A percentile compares a stretch with the other conserved stretches of the same genome.
phyloP scores from a whole-genome alignment of 306 rosid species.

The Canavalia ensiformis region DNA sequence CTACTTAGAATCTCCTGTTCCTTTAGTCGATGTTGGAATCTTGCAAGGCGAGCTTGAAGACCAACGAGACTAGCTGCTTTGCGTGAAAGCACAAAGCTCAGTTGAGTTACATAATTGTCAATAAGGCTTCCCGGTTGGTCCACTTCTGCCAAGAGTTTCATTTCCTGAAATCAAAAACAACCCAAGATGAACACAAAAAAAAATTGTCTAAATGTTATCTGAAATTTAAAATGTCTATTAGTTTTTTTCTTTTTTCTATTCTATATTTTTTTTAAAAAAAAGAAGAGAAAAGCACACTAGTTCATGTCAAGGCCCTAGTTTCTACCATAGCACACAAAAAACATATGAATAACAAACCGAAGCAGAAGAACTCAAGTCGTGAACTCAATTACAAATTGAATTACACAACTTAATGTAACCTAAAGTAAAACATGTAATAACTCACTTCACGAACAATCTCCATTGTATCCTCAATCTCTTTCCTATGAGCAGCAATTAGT shows the following conservation, averaged over 20 bases:
- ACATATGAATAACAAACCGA: not conserved
- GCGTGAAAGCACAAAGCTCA: slow-evolving; percentile 95
- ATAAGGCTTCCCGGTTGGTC: slow-evolving; percentile 97
- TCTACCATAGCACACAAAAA: not conserved
- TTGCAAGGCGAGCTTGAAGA: slow-evolving; percentile 97
- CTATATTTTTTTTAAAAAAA: not conserved
- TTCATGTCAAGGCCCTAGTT: not conserved
- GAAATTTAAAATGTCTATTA: slow-evolving; percentile 1
- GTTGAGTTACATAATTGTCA: slow-evolving; percentile 90
- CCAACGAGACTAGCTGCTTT: slow-evolving; percentile 96
- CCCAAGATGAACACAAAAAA: slow-evolving; percentile 23
- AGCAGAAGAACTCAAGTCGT: slow-evolving; percentile 4
- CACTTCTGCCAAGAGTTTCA: slow-evolving; percentile 95
- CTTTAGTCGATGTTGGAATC: slow-evolving; percentile 95
- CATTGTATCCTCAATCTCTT: slow-evolving; percentile 99
- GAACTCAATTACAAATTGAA: slow-evolving; percentile 17
- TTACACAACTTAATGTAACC: not conserved
- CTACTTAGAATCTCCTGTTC: slow-evolving; percentile 94
- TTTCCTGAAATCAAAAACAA: slow-evolving; percentile 69
- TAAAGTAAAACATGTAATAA: slow-evolving; percentile 32
- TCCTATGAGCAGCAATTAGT: slow-evolving; percentile 91
- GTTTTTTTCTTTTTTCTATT: not conserved
- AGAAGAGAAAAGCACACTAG: not conserved
- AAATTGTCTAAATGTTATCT: not conserved
- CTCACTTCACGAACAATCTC: slow-evolving; percentile 99